Evolutionary conservation across 2,329 filamentous ascomycete species (phyloP).

Genomic region (Penicillium griseofulvum): DNA sequence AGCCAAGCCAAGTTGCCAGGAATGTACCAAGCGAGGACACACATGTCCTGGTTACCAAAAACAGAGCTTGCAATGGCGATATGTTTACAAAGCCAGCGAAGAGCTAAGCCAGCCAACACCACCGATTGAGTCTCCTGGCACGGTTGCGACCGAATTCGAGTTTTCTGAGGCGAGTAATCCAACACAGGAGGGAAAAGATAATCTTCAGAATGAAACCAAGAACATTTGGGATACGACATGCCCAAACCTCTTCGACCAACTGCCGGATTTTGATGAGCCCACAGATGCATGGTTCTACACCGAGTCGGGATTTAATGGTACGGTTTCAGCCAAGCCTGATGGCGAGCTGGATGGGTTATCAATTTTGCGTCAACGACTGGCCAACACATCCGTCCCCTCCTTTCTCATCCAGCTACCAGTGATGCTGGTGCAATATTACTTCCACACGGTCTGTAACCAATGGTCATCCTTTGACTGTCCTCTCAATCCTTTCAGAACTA

Average conservation of each 20-base stretch:
- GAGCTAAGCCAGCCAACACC: background rate
- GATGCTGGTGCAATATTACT: conserved; percentile 25
- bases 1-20: conserved; percentile 23
- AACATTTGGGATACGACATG: conserved; percentile 13
- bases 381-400: conserved; percentile 18
- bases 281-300: conserved; percentile 3
- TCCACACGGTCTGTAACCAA: conserved; percentile 23
- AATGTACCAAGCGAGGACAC: conserved; percentile 19
- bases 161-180: background rate
- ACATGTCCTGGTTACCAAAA: conserved; percentile 22
- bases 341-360: conserved; percentile 15
- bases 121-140: background rate
- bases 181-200: background rate
- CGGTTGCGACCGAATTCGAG: background rate
- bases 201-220: conserved; percentile 6
- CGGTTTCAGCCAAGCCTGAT: background rate
- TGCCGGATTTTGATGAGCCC: conserved; percentile 15
- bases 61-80: conserved; percentile 22
- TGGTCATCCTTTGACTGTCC: conserved; percentile 26
- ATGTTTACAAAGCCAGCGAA: conserved; percentile 18
- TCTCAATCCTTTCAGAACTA: conserved; percentile 21
- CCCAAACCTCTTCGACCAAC: conserved; percentile 16
- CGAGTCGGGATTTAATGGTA: background rate
- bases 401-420: conserved; percentile 23
- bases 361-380: conserved; percentile 18